Percentiles rank a stretch among this genome's conserved stretches.
Conservation (phyloP, 106 monocot genomes). For the Iris macrosiphon region DNA sequence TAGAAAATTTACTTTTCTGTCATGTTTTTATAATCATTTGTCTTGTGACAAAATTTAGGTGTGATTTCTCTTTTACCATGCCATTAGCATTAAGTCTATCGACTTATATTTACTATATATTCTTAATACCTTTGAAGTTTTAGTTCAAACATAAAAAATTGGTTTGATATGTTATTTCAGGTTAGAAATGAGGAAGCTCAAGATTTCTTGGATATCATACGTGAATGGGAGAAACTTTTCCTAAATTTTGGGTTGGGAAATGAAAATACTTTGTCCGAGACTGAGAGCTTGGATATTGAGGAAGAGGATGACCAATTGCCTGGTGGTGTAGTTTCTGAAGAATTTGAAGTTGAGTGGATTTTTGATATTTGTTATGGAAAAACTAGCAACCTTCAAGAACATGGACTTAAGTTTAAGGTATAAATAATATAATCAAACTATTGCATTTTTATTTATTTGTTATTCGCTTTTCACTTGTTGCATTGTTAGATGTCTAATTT, state of each 20-base stretch:
- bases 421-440: neutral
- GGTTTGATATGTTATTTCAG: slow-evolving; percentile 17
- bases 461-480: too few relatives aligned
- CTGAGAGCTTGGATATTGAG: slow-evolving; percentile 11
- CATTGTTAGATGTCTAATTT: neutral
- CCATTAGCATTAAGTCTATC: too few relatives aligned
- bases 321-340: slow-evolving; percentile 12
- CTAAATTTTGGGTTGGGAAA: slow-evolving; percentile 10
- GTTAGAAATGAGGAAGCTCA: slow-evolving; percentile 78
- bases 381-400: slow-evolving; percentile 21
- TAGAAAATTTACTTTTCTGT: too few relatives aligned
- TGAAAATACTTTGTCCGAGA: neutral
- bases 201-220: slow-evolving; percentile 48
- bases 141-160: too few relatives aligned
- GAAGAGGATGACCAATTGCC: slow-evolving; percentile 3
- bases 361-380: slow-evolving; percentile 63
- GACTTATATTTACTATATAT: too few relatives aligned
- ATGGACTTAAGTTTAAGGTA: slow-evolving; percentile 69
- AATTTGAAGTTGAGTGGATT: slow-evolving; percentile 58
- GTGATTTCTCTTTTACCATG: too few relatives aligned
- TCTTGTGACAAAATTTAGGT: too few relatives aligned
- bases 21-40: too few relatives aligned
- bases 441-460: too few relatives aligned
- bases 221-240: slow-evolving; percentile 57
- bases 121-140: too few relatives aligned